Base-by-base conservation (phyloP, 1,139 yeast genomes). In the Blastobotrys buckinghamii region DNA sequence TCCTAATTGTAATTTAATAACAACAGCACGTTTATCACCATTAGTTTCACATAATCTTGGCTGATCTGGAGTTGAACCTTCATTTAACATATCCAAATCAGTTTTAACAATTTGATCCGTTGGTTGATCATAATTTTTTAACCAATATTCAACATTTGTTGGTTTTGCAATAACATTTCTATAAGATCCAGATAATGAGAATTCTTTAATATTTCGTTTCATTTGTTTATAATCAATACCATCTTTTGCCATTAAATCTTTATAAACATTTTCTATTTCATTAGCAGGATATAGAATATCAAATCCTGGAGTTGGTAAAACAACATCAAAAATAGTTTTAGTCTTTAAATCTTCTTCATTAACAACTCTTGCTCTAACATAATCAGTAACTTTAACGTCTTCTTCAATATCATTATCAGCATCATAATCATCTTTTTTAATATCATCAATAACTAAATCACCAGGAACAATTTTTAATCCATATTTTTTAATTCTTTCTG, bases 241-340 rank as follows among this genome's bases (percentile, higher is more conserved):
- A 62, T 92, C 97, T 52, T 76, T 70, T 2, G 76, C 77, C 98
- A 94, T 92, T 17, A 79, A 73, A 3, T 78, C 80, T 44, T 78
- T 76, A 64, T 92, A 94, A 1, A 80, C 78, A 39, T 81, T 73
- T 56, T 72, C 73, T 48, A 90, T 70, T 49, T 77, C 78, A 59
- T 87, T 84, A 16, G 74, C 69, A 2, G 99, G 98, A 61, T 94
- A 94, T 19, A 76, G 64, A 26, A 92, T 78, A 62, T 88, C 97
- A 64, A 80, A 88, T 0, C 99, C 99, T 1, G 99, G 98, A 1
- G 95, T 78, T 13, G 99, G 97, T 49, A 94, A 72, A 2, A 94
- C 95, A 36, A 92, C 75, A 65, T 94, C 97, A 60, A 77, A 83
- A 39, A 92, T 84, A 19, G 84, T 68, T 63, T 76, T 86, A 50